Evolutionary conservation across 805 yeast species (phyloP).

Genomic region (Candida coleopterorum): DNA sequence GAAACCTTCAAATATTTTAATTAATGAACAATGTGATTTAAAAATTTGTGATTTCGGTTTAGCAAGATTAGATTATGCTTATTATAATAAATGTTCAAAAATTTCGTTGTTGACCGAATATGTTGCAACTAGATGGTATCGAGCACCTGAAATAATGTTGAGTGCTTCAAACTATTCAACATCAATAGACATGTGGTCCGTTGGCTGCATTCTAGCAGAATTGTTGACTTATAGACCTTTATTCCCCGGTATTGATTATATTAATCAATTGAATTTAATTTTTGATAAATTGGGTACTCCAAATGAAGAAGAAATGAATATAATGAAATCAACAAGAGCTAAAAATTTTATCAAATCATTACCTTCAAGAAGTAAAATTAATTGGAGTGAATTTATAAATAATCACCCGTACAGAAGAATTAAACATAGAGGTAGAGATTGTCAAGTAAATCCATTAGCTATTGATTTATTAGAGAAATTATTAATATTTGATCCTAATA

Average conservation of each 20-base stretch:
- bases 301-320: constrained; percentile 11
- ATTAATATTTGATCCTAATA: constrained; percentile 82
- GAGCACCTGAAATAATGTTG: constrained; percentile 97
- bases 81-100: constrained; percentile 43
- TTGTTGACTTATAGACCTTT: constrained; percentile 80
- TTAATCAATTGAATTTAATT: constrained; percentile 80
- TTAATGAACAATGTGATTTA: constrained; percentile 90
- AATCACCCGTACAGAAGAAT: constrained; percentile 17
- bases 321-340: constrained; percentile 23
- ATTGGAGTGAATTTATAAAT: constrained; percentile 15
- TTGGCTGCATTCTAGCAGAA: constrained; percentile 93
- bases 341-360: constrained; percentile 21
- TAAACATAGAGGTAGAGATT: constrained; percentile 9
- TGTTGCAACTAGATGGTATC: constrained; percentile 96
- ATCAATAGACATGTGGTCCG: constrained; percentile 96
- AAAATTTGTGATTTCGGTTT: constrained; percentile 94
- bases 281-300: constrained; percentile 79
- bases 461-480: constrained; percentile 48
- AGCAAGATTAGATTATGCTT: constrained; percentile 62
- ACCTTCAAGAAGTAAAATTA: constrained; percentile 16
- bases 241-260: constrained; percentile 92
- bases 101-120: constrained; percentile 76
- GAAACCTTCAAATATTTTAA: constrained; percentile 81
- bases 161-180: constrained; percentile 92
- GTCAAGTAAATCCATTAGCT: constrained; percentile 20